Conservation (phyloP, 306 rosid genomes). For the Myrica gale region DNA sequence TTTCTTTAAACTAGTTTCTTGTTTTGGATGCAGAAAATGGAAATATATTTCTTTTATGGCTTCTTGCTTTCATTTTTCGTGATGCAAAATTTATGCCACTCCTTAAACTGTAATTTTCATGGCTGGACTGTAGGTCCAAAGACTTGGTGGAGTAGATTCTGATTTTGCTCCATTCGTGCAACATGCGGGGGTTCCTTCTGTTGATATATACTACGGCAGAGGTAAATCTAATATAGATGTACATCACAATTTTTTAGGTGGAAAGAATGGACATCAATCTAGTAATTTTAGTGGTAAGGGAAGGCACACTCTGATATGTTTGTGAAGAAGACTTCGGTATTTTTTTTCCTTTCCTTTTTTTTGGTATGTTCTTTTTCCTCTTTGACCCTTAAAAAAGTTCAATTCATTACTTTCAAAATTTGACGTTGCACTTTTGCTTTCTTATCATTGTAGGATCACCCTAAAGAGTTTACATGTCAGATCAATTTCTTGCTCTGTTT, state of each 20-base stretch:
- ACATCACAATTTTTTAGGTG: conserved; percentile 5
- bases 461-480: background rate
- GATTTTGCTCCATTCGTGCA: conserved; percentile 93
- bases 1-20: conserved; percentile 1
- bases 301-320: background rate
- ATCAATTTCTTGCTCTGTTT: background rate
- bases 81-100: conserved; percentile 1
- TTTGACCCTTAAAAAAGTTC: background rate
- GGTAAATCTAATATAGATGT: conserved; percentile 43
- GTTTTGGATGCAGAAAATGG: background rate
- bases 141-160: conserved; percentile 75
- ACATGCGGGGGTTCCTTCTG: conserved; percentile 87
- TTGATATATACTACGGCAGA: conserved; percentile 81
- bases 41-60: conserved; percentile 4
- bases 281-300: background rate
- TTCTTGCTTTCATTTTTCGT: conserved; percentile 10
- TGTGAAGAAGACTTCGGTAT: background rate
- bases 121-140: conserved; percentile 61
- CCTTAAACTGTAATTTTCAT: conserved; percentile 28
- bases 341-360: background rate
- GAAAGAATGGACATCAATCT: too few species aligned
- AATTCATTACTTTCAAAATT: background rate
- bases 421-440: background rate
- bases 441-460: background rate
- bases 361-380: background rate